Evolutionary conservation across 2,329 filamentous ascomycete genomes (phyloP), one percentile per base, ranked within the genome.

Genomic region (Aspergillus novoparasiticus): DNA sequence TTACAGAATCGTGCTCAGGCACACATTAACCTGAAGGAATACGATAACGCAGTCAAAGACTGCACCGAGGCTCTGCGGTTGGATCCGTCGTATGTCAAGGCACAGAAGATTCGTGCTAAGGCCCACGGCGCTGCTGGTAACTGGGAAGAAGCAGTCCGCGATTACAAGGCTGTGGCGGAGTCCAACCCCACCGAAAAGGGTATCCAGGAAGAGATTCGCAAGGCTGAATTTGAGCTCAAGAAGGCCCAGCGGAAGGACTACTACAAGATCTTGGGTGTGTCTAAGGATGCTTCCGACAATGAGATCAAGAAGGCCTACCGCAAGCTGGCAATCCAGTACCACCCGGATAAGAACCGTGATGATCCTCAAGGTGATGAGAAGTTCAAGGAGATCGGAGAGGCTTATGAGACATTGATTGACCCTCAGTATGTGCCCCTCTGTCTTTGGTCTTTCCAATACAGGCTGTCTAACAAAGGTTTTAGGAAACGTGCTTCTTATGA

Each of bases 331-430:
- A 94, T 99, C 70, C 85, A 94, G 68, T 91, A 97, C 76, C 95
- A 99, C 78, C 95, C 95, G 2, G 95, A 99, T 82, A 99, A 99
- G 87, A 99, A 98, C 81, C 92, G 90, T 1, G 76, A 80, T 64
- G 92, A 90, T 66, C 92, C 97, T 72, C 86, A 89, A 63, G 85
- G 88, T 58, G 95, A 95, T 66, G 94, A 93, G 73, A 89, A 92
- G 74, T 99, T 99, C 86, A 98, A 99, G 86, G 95, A 99, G 76
- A 91, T 97, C 76, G 92, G 93, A 72, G 95, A 99, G 83, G 94
- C 94, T 46, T 97, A 99, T 77, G 95, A 99, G 81, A 96, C 90
- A 57, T 82, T 99, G 80, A 97, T 92, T 75, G 95, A 99, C 80
- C 84, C 93, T 82, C 89, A 97, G 90, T 93, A 90, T 80, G 90